These are phyloP conservation scores for Amaranthus hypochondriacus DNA, from an alignment of 148 eudicot genomes.

Conservation along the genomic window DNA sequence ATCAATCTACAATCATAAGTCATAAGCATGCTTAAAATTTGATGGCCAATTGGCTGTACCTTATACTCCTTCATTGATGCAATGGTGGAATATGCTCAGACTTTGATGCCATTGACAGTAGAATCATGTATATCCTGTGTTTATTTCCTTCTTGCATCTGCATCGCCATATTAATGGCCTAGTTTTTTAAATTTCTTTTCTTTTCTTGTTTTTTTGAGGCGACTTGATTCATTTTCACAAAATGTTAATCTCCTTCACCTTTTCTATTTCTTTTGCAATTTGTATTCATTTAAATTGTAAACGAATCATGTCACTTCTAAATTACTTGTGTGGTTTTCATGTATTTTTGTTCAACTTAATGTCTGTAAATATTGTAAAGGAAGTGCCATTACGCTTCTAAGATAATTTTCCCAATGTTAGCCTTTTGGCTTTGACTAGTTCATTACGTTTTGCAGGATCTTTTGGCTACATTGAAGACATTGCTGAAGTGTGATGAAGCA, in stretches of 20 bases:
- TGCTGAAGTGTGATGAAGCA: constrained; percentile 68
- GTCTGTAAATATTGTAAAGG: too few species aligned
- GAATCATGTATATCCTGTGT: not conserved
- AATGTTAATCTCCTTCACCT: not conserved
- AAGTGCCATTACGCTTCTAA: not conserved
- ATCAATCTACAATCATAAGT: not conserved
- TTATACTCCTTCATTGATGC: not conserved
- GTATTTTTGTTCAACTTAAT: too few species aligned
- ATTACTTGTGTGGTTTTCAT: too few species aligned
- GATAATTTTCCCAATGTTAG: not conserved
- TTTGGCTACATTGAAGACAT: constrained; percentile 56
- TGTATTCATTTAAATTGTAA: too few species aligned
- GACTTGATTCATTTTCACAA: not conserved
- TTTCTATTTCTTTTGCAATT: not conserved
- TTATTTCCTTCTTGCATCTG: not conserved
- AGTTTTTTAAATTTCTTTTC: not conserved
- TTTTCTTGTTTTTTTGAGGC: not conserved
- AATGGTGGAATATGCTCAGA: not conserved
- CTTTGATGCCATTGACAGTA: not conserved
- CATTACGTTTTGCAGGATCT: constrained; percentile 47
- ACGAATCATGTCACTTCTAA: too few species aligned
- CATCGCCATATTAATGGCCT: not conserved
- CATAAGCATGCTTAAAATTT: too few species aligned
- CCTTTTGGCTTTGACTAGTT: constrained; percentile 16
- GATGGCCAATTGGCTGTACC: too few species aligned